phyloP scores from a whole-genome alignment of 306 rosid species.

The Argentina anserina region DNA sequence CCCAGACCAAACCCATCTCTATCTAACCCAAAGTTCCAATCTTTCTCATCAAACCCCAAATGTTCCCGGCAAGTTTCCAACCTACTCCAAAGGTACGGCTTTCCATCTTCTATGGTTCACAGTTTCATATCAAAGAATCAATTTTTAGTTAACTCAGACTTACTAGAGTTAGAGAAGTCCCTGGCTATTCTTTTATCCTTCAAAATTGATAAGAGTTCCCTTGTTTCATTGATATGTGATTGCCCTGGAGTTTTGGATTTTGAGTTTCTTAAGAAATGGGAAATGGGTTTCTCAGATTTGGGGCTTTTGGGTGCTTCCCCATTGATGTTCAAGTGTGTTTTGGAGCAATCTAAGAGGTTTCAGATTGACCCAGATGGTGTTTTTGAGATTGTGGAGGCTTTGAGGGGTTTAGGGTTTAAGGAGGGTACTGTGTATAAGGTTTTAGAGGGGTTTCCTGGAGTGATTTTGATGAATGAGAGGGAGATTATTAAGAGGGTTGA shows the following conservation, averaged over 20 bases:
- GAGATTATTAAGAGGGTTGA: constrained; percentile 33
- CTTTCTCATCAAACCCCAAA: constrained; percentile 16
- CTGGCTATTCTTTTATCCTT: constrained; percentile 48
- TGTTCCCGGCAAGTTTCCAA: constrained; percentile 25
- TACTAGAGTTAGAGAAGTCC: constrained; percentile 39
- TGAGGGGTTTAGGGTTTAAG: constrained; percentile 51
- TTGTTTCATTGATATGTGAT: constrained; percentile 45
- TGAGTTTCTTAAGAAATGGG: constrained; percentile 47
- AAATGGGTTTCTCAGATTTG: constrained; percentile 35
- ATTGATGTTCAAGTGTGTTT: constrained; percentile 38
- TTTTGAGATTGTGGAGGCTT: constrained; percentile 18
- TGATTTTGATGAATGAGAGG: constrained; percentile 32
- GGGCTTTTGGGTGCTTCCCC: constrained; percentile 33
- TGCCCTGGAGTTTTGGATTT: constrained; percentile 60
- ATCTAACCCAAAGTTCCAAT: background rate
- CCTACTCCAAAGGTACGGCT: constrained; percentile 59
- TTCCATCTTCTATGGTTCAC: constrained; percentile 49
- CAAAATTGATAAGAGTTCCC: constrained; percentile 45
- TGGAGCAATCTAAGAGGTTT: constrained; percentile 46
- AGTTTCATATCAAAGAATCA: constrained; percentile 41
- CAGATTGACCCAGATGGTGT: constrained; percentile 39
- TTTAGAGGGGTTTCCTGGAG: constrained; percentile 53
- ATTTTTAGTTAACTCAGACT: constrained; percentile 34
- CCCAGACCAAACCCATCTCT: background rate
- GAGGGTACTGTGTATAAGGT: constrained; percentile 30